Percentiles rank a stretch among this genome's conserved stretches.
Conservation (phyloP, 2,329 filamentous ascomycete genomes). For the Fusarium sp. region DNA sequence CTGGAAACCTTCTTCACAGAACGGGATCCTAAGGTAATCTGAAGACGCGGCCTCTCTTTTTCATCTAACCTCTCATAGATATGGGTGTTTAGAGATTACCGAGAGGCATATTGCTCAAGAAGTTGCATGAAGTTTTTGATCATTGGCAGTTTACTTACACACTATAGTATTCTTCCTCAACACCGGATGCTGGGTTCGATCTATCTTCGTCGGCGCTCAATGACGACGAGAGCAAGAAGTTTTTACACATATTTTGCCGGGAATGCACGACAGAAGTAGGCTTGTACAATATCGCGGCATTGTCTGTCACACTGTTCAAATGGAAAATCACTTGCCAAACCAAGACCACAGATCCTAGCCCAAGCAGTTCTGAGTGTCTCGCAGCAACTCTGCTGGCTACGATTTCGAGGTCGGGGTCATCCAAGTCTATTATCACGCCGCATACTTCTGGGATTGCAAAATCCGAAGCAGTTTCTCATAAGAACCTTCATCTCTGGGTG, state of each 20-base stretch:
- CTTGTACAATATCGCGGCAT: conserved; percentile 55
- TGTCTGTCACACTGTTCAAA: conserved; percentile 64
- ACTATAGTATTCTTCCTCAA: conserved; percentile 52
- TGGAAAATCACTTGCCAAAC: conserved; percentile 62
- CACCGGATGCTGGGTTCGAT: conserved; percentile 44
- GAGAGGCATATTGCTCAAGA: conserved; percentile 54
- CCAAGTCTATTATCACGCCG: conserved; percentile 64
- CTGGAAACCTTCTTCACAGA: conserved; percentile 52
- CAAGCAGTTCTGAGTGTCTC: conserved; percentile 60
- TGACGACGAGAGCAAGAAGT: conserved; percentile 37
- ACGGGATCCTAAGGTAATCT: conserved; percentile 53
- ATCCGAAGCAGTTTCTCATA: conserved; percentile 3
- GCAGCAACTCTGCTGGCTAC: conserved; percentile 63
- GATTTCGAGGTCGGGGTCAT: conserved; percentile 65
- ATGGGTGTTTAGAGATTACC: conserved; percentile 60
- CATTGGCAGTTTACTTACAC: conserved; percentile 38
- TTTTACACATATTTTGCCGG: conserved; percentile 57
- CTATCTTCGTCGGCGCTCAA: conserved; percentile 44
- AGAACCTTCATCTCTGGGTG: conserved; percentile 62
- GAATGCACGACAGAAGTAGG: conserved; percentile 59
- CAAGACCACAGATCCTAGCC: conserved; percentile 38
- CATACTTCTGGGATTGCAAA: conserved; percentile 28
- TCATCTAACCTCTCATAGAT: conserved; percentile 59
- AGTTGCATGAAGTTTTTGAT: conserved; percentile 3
- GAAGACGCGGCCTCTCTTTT: conserved; percentile 51